These are phyloP conservation scores for Guadua angustifolia DNA, from an alignment of 176 grass and related monocot species.

Conservation along the genomic window DNA sequence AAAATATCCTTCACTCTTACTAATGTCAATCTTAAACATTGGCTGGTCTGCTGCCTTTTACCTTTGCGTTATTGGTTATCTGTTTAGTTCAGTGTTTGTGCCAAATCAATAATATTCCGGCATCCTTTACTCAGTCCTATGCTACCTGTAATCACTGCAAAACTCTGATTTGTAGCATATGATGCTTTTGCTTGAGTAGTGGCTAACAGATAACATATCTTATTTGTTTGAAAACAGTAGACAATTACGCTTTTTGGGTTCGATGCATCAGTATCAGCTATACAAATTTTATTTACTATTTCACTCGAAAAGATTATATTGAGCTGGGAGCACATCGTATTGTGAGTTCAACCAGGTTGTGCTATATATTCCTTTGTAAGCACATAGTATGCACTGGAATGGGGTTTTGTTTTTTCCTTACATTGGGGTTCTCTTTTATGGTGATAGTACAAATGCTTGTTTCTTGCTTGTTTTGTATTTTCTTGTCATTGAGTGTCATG, in stretches of 20 bases:
- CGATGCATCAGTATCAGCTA: background rate
- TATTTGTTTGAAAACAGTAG: slow-evolving; percentile 9
- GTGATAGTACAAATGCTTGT: background rate
- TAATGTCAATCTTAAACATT: slow-evolving; percentile 8
- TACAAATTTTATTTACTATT: background rate
- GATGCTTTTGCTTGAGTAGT: background rate
- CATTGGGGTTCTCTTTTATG: background rate
- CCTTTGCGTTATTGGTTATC: background rate
- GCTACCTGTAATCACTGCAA: background rate
- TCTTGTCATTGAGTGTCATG: background rate
- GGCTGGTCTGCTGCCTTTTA: background rate
- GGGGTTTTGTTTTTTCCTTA: background rate
- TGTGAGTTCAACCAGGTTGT: background rate
- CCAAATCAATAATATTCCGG: background rate
- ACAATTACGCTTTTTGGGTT: background rate
- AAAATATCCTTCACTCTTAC: background rate
- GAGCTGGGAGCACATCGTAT: background rate
- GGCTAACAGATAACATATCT: background rate
- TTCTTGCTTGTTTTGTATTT: background rate
- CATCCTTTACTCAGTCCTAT: background rate
- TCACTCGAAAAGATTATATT: slow-evolving; percentile 3
- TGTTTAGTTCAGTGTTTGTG: background rate
- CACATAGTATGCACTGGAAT: background rate
- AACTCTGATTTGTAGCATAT: background rate
- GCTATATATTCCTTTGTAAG: background rate